Conservation (phyloP, 345 rosid genomes). For the Brassica nigra region DNA sequence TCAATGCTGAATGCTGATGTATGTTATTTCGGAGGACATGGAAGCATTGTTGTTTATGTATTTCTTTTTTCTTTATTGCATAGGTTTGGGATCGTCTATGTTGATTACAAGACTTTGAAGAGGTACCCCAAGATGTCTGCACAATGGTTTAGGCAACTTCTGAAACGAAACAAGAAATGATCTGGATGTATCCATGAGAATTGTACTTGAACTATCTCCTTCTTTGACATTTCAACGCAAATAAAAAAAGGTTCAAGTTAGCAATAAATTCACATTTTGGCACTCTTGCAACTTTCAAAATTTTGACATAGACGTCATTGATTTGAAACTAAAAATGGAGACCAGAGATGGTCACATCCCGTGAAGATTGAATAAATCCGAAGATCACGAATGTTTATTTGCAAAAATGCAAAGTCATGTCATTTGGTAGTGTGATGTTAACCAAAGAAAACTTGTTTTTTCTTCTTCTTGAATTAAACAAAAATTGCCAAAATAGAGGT, state of each 20-base stretch:
- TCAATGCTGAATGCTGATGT: not conserved
- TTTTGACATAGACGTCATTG: too few species aligned
- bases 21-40: not conserved
- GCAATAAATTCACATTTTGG: not conserved
- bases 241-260: not conserved
- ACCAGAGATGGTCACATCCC: too few species aligned
- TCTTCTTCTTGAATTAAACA: not conserved
- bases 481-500: not conserved
- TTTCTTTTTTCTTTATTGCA: not conserved
- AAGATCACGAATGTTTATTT: too few species aligned
- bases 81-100: constrained; percentile 84
- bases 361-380: too few species aligned
- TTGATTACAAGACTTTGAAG: constrained; percentile 67
- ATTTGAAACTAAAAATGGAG: too few species aligned
- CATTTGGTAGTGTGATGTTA: too few species aligned
- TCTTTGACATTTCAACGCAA: constrained; percentile 7
- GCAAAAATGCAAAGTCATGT: too few species aligned
- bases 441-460: too few species aligned
- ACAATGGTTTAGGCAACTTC: constrained; percentile 76
- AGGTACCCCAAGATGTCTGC: constrained; percentile 96
- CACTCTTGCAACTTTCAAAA: not conserved
- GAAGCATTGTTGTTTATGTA: not conserved
- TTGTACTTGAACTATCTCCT: constrained; percentile 6
- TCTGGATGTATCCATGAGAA: not conserved
- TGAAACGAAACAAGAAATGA: constrained; percentile 44